Percentiles rank a stretch among this genome's conserved stretches.
These are phyloP conservation scores for Panicum hallii DNA, from an alignment of 202 grass and related monocot species.

Conservation along the genomic window DNA sequence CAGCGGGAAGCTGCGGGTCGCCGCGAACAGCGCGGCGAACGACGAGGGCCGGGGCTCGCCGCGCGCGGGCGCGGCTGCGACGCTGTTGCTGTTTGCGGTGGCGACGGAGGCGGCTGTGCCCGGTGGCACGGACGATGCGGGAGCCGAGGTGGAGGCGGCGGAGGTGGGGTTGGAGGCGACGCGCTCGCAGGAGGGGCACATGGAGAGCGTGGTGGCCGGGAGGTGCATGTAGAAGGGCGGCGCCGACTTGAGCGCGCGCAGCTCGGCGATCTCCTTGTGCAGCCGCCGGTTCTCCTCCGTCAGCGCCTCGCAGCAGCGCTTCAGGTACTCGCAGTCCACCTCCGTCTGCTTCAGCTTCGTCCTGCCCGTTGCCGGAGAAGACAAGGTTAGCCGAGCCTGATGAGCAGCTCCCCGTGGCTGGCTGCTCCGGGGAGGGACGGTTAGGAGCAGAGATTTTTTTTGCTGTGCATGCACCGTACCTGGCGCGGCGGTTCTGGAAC, in stretches of 20 bases:
- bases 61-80: neutral
- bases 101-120: neutral
- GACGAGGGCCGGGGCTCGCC: conserved; percentile 60
- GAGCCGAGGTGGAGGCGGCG: conserved; percentile 30
- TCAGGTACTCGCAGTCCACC: conserved; percentile 95
- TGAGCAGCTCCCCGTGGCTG: neutral
- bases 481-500: conserved; percentile 91
- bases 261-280: conserved; percentile 87
- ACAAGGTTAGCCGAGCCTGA: conserved; percentile 11
- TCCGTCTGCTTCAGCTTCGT: conserved; percentile 99
- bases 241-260: conserved; percentile 71
- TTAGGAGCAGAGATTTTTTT: neutral
- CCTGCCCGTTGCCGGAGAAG: conserved; percentile 50
- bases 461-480: conserved; percentile 55
- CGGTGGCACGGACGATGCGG: neutral
- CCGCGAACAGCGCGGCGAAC: conserved; percentile 74
- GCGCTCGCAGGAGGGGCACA: conserved; percentile 88
- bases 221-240: conserved; percentile 81
- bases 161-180: conserved; percentile 44
- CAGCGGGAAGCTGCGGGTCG: conserved; percentile 46
- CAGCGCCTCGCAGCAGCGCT: conserved; percentile 88
- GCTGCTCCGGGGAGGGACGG: neutral
- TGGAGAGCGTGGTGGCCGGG: conserved; percentile 81
- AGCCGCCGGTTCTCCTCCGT: conserved; percentile 89
- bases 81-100: neutral